Conservation (phyloP, 495 filamentous ascomycete genomes). For the Chaetomidium leptoderma region DNA sequence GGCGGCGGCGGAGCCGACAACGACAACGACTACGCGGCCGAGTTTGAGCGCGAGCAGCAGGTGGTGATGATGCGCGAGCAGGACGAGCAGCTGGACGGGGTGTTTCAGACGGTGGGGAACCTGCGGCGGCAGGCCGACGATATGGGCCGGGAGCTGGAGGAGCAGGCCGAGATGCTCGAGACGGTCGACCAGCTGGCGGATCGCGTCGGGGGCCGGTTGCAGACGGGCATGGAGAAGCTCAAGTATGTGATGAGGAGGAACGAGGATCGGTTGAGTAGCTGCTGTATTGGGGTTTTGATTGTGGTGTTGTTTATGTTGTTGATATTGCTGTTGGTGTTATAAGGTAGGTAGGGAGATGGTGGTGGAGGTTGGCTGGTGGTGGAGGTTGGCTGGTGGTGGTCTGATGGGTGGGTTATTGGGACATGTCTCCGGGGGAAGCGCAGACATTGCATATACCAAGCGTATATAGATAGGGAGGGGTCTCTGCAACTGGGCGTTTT, state of each 20-base stretch:
- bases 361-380: too few species aligned
- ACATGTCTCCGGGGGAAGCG: background rate
- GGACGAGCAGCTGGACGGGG: constrained; percentile 86
- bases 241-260: constrained; percentile 81
- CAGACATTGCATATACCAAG: constrained; percentile 7
- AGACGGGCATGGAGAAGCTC: constrained; percentile 80
- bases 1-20: constrained; percentile 54
- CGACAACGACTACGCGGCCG: constrained; percentile 67
- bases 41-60: constrained; percentile 90
- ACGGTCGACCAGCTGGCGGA: constrained; percentile 78
- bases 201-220: constrained; percentile 78
- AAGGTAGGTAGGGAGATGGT: constrained; percentile 13
- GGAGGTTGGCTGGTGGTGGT: too few species aligned
- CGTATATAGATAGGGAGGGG: constrained; percentile 10
- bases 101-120: constrained; percentile 88
- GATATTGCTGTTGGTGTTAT: constrained; percentile 60
- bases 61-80: constrained; percentile 89
- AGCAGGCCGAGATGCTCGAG: constrained; percentile 78
- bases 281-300: constrained; percentile 84
- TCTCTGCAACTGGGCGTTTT: constrained; percentile 6
- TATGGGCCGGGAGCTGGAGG: constrained; percentile 93
- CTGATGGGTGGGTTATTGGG: background rate
- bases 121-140: constrained; percentile 82
- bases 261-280: constrained; percentile 86
- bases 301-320: constrained; percentile 79